Base-by-base conservation (phyloP, 140 eudicot species). In the Ambrosia hybrid region DNA sequence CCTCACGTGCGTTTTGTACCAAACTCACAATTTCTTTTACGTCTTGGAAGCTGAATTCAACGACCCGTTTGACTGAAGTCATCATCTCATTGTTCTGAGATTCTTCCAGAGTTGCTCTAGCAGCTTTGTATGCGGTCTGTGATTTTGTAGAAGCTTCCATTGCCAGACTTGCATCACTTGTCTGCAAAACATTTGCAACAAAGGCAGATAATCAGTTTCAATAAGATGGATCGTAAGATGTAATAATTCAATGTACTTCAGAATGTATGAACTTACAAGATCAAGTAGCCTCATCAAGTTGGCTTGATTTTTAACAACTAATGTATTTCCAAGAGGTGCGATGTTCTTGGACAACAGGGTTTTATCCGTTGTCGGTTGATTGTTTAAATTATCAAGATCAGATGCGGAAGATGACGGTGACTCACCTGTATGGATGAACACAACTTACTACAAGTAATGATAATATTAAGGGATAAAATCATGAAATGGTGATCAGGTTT, bases 381-480 rank as follows among this genome's bases (percentile, higher is more conserved):
- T 79, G 79, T 87, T 85, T 51, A 86, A 73, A 74, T 86, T 93
- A 79, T 90, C 96, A 79, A 93, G 80, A 58, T 90, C 97, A 36
- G 99, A 93, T 76, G 94, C 99, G 16, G 97, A 93, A 48, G 99
- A 93, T 46, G 92, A 86, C 8, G 99, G 94, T 72, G 97, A 91
- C 68, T 88, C 97, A 30, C 87, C 97, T 91, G 60, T 46, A 76
- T 14, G 60, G 21, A 46, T 14, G 57, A 59, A 33, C 15, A 58
- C 26, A 58, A 21, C 65, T 21, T 58, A 30, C 26, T 59, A 10
- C 3, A 43, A 43, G 48, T 30, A 30, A 30, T 30, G 34, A 30
- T 30, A 30, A 30, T 30, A 30, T 1, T 30, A 30, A 30, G 2
- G 34, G 34, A 30, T 30, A 30, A 1, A 30, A 30, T 30, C 34